phyloP scores from a whole-genome alignment of 225 moss, liverwort and hornwort genomes.

The Takakia lepidozioides region DNA sequence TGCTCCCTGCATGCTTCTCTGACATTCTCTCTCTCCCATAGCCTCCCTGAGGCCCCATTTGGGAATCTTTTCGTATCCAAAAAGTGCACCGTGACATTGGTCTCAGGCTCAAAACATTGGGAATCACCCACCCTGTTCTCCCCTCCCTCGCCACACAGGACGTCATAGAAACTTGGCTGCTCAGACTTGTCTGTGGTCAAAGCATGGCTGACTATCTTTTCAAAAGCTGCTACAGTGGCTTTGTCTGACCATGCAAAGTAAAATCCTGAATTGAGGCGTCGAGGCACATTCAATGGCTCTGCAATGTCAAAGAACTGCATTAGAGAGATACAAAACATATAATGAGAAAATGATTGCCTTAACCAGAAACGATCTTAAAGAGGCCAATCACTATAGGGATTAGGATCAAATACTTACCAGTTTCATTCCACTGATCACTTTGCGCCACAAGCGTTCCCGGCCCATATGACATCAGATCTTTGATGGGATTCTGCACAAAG shows the following conservation, averaged over 20 bases:
- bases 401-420: conserved; percentile 29
- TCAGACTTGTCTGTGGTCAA: conserved; percentile 63
- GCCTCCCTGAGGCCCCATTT: conserved; percentile 65
- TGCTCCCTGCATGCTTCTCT: conserved; percentile 51
- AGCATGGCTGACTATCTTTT: conserved; percentile 67
- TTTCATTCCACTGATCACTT: conserved; percentile 80
- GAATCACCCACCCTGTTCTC: conserved; percentile 45
- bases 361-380: too few species aligned
- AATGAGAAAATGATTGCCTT: too few species aligned
- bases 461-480: conserved; percentile 83
- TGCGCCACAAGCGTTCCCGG: conserved; percentile 76
- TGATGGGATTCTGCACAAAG: conserved; percentile 48
- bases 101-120: conserved; percentile 56
- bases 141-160: conserved; percentile 68
- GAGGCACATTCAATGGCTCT: conserved; percentile 72
- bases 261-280: conserved; percentile 88
- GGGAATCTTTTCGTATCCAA: conserved; percentile 62
- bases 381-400: not conserved
- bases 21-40: conserved; percentile 58
- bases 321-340: too few species aligned
- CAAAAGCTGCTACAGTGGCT: conserved; percentile 52
- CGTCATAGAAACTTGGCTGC: conserved; percentile 98
- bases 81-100: conserved; percentile 75
- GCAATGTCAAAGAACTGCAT: too few species aligned
- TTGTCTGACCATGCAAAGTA: conserved; percentile 86